Percentiles rank a stretch among this genome's conserved stretches.
These are phyloP conservation scores for Cephalotrichum gorgonifer DNA, from an alignment of 2,329 filamentous ascomycete genomes.

Conservation along the genomic window DNA sequence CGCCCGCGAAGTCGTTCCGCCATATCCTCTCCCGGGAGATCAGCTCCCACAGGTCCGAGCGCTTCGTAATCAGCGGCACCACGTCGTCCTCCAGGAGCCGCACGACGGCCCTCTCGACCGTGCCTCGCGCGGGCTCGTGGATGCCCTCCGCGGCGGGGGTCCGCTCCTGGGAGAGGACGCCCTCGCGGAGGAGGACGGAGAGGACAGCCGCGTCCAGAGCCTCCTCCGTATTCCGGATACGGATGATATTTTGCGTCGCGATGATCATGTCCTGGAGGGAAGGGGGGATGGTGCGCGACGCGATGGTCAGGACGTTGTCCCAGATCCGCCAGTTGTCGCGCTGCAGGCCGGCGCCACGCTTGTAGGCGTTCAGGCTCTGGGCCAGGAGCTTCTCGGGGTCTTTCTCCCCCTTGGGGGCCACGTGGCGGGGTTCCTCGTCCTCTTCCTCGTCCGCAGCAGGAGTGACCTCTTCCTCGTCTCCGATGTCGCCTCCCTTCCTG, in stretches of 20 bases:
- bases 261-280: conserved; percentile 66
- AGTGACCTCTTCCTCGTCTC: conserved; percentile 18
- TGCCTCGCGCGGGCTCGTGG: conserved; percentile 39
- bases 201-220: conserved; percentile 69
- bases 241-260: conserved; percentile 64
- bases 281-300: conserved; percentile 65
- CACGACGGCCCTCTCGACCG: conserved; percentile 51
- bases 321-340: conserved; percentile 87
- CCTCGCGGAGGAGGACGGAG: conserved; percentile 59
- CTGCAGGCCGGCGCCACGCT: conserved; percentile 74
- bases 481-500: conserved; percentile 12
- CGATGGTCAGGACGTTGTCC: conserved; percentile 90
- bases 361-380: conserved; percentile 76
- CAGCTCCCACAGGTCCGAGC: conserved; percentile 66
- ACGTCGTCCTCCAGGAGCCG: conserved; percentile 65
- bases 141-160: conserved; percentile 20
- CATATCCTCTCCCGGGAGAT: conserved; percentile 64
- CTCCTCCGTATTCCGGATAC: conserved; percentile 67
- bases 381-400: conserved; percentile 53
- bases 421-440: conserved; percentile 2
- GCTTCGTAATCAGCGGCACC: conserved; percentile 73
- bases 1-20: conserved; percentile 57
- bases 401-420: conserved; percentile 17
- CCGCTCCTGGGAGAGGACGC: conserved; percentile 36
- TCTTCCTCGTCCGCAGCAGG: conserved; percentile 11